phyloP scores from a whole-genome alignment of 257 asterid species.

The Primulina huaijiensis region DNA sequence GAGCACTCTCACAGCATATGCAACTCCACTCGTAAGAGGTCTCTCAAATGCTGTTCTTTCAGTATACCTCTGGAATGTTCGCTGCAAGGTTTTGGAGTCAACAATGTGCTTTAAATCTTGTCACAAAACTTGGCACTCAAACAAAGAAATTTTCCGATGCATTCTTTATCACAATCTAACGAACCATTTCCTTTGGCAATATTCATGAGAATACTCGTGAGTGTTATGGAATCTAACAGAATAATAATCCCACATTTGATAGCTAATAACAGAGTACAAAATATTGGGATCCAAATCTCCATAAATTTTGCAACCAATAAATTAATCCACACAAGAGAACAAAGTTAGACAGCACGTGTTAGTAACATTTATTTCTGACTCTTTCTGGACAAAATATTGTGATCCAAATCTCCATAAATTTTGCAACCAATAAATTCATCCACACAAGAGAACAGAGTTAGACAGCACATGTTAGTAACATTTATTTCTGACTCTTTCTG shows the following conservation, averaged over 20 bases:
- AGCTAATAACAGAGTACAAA: neutral
- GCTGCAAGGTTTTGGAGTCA: constrained; percentile 40
- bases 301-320: neutral
- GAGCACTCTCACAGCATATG: constrained; percentile 92
- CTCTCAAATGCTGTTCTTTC: constrained; percentile 93
- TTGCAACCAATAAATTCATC: neutral
- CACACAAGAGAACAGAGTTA: neutral
- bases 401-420: neutral
- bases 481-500: neutral
- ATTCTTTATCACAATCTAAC: neutral
- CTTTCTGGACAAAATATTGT: neutral
- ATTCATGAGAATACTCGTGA: neutral
- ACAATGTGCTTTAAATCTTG: constrained; percentile 18
- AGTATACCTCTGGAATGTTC: constrained; percentile 76
- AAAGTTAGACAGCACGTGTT: neutral
- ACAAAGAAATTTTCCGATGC: neutral
- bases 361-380: no score
- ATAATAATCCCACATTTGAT: neutral
- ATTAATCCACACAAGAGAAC: neutral
- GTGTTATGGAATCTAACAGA: neutral
- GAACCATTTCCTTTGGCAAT: constrained; percentile 10
- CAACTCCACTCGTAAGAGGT: constrained; percentile 98
- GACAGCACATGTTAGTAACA: neutral
- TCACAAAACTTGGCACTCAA: constrained; percentile 3
- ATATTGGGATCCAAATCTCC: neutral